A percentile compares a stretch with the other conserved stretches of the same genome.
phyloP scores from a whole-genome alignment of 129 eudicot genomes.

The Scalesia atractyloides region DNA sequence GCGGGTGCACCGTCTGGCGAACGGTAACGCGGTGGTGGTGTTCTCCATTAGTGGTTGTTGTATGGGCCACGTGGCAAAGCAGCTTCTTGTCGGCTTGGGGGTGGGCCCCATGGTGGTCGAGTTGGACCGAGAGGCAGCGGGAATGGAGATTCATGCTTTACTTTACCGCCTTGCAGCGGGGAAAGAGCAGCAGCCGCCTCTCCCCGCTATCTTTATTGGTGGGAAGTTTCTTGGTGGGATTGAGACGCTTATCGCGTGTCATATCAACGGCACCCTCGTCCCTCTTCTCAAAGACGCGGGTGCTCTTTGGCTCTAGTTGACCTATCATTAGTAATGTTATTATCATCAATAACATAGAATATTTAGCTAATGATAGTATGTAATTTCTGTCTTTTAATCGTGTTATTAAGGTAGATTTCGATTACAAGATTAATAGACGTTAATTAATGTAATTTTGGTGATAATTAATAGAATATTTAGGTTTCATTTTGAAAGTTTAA shows the following conservation, averaged over 20 bases:
- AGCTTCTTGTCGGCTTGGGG: slow-evolving; percentile 76
- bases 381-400: background rate
- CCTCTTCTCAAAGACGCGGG: slow-evolving; percentile 96
- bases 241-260: slow-evolving; percentile 79
- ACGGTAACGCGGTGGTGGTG: slow-evolving; percentile 81
- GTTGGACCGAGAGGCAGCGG: slow-evolving; percentile 54
- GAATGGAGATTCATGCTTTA: slow-evolving; percentile 55
- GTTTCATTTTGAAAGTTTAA: background rate
- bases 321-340: background rate
- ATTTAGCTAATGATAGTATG: background rate
- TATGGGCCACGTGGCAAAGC: slow-evolving; percentile 95
- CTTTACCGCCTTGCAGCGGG: slow-evolving; percentile 51
- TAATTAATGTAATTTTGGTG: background rate
- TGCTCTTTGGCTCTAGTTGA: slow-evolving; percentile 78
- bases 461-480: background rate
- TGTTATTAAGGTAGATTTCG: no score
- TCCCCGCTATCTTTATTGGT: slow-evolving; percentile 84
- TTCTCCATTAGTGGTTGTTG: slow-evolving; percentile 74
- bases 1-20: slow-evolving; percentile 51
- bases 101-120: slow-evolving; percentile 78
- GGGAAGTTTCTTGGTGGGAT: slow-evolving; percentile 87
- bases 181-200: slow-evolving; percentile 37
- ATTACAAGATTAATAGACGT: no score
- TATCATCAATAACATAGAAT: background rate
- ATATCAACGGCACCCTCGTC: slow-evolving; percentile 80